Base-by-base conservation (phyloP, 23 red algal genomes). In the Gracilaria gracilis region DNA sequence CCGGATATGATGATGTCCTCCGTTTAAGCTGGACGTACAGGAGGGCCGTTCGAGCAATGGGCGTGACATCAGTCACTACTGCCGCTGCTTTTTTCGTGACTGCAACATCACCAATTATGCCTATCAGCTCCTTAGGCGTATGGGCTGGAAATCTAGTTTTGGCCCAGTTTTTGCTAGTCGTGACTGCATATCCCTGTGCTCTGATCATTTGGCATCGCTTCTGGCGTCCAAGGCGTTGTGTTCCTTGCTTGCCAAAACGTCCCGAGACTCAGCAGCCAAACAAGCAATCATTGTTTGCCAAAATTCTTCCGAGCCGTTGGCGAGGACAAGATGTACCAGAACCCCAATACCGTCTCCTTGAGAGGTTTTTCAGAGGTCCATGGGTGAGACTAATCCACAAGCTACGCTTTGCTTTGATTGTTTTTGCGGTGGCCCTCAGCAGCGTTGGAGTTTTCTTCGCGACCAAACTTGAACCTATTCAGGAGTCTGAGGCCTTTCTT, bases 11-110 rank as follows among this genome's bases (percentile, higher is more conserved):
- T 55, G 11, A 55, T 90, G 34, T 79, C 53, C 20, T 54, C n/a
- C 85, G 93, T 17, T 54, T 95, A 73, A 80, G 69, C 44, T 95
- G 93, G 93, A 84, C 93, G n/a, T 81, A 79, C 24, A 21, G 57
- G 33, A 49, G 93, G 4, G 83, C 93, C 19, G 93, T 67, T 17
- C 39, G 57, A 32, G 85, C 93, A 32, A 95, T 95, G 93, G 42
- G 53, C 57, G 82, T 89, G 23, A 95, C 85, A 9, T 95, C 93
- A 6, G 8, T 48, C 28, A 95, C 85, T 5, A 89, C 85, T 29
- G 93, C 83, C 14, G 76, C 79, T 24, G 93, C 93, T 14, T 95
- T 95, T 65, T 89, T 89, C 36, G 51, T 95, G 65, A 90, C 84
- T 27, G 93, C 83, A 25, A 61, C 51, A 0, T 90, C 85, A 9